phyloP scores from a whole-genome alignment of 805 yeast genomes.

The Cyberlindnera maritima region DNA sequence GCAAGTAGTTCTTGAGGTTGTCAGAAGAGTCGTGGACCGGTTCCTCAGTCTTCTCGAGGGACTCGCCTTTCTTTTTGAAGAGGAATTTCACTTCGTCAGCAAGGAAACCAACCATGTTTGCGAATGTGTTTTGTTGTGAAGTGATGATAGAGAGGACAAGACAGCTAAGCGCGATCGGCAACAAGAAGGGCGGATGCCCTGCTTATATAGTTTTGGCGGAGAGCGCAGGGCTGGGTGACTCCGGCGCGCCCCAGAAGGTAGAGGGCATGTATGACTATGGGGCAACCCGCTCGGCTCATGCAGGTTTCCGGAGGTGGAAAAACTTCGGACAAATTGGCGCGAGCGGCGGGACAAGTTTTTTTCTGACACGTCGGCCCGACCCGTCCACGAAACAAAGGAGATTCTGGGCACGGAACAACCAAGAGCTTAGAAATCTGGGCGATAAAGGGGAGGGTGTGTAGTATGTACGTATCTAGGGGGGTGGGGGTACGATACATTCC shows the following conservation, averaged over 20 bases:
- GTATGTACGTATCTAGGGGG: no score
- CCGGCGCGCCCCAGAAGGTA: not conserved
- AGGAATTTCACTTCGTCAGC: conserved; percentile 23
- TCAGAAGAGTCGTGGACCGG: conserved; percentile 7
- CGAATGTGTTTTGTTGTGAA: not conserved
- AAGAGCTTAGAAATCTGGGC: no score
- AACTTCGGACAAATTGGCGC: conserved; percentile 10
- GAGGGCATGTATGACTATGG: conserved; percentile 2
- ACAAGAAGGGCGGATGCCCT: not conserved
- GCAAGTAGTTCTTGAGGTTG: conserved; percentile 23
- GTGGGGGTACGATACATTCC: no score
- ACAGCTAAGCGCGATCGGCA: not conserved
- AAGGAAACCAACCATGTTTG: conserved; percentile 18
- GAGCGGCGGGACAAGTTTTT: not conserved
- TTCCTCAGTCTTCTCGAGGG: not conserved
- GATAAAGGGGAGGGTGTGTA: no score
- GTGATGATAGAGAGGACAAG: not conserved
- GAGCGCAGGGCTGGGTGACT: not conserved
- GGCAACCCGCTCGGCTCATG: conserved; percentile 1
- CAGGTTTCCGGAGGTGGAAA: conserved; percentile 13
- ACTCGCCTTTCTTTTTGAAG: conserved; percentile 10
- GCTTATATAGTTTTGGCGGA: conserved; percentile 2
- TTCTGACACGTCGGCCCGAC: not conserved
- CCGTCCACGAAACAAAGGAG: no score
- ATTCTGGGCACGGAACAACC: no score